These are phyloP conservation scores for Lichtheimia ornata DNA, from an alignment of 371 early-diverging fungal genomes.

Conservation along the genomic window DNA sequence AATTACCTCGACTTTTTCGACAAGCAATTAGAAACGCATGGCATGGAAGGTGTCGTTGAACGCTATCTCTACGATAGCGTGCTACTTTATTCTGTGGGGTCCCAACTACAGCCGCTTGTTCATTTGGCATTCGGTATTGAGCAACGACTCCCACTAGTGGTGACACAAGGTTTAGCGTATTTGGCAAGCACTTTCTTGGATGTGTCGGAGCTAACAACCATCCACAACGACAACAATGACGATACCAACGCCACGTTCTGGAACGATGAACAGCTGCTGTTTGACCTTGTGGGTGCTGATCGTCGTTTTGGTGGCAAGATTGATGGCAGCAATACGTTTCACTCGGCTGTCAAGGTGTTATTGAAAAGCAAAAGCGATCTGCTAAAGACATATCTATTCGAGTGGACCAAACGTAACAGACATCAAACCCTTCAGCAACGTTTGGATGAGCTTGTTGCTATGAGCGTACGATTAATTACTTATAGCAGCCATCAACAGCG, in stretches of 20 bases:
- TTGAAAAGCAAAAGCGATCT: conserved; percentile 37
- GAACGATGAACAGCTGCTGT: conserved; percentile 20
- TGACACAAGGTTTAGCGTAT: conserved; percentile 41
- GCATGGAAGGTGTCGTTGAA: conserved; percentile 26
- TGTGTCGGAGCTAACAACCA: conserved; percentile 4
- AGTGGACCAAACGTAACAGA: background rate
- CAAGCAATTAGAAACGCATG: conserved; percentile 20
- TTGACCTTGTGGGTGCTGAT: conserved; percentile 34
- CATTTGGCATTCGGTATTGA: conserved; percentile 45
- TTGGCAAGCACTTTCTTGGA: conserved; percentile 31
- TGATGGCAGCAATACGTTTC: conserved; percentile 35
- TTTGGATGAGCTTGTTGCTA: conserved; percentile 18
- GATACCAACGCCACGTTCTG: conserved; percentile 1
- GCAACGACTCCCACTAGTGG: conserved; percentile 26
- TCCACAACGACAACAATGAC: background rate
- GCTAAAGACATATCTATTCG: conserved; percentile 29
- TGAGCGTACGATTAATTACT: conserved; percentile 18
- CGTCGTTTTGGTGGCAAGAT: conserved; percentile 40
- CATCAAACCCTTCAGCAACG: background rate
- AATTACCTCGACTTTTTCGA: conserved; percentile 42
- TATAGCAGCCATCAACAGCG: conserved; percentile 1
- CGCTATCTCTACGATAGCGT: conserved; percentile 25
- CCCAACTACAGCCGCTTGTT: conserved; percentile 43
- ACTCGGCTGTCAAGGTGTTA: conserved; percentile 28
- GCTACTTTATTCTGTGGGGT: conserved; percentile 29